phyloP scores from a whole-genome alignment of 2,329 filamentous ascomycete species.

The Xylaria sp. region DNA sequence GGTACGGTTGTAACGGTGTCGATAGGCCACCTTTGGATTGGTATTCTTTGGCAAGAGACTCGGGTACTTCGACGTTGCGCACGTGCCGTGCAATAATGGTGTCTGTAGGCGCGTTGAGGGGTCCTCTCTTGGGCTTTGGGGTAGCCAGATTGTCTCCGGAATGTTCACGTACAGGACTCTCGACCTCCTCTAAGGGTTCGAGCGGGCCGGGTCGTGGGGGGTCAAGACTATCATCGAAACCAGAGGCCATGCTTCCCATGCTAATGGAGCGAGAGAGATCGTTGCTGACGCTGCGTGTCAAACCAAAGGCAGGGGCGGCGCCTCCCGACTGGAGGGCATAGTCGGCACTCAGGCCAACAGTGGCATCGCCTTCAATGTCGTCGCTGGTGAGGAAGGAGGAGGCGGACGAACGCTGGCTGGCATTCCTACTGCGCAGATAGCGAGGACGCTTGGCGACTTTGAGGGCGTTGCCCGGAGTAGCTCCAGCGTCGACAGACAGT shows the following conservation, averaged over 20 bases:
- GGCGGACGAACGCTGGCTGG: conserved; percentile 69
- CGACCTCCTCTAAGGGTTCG: conserved; percentile 62
- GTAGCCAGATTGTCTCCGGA: conserved; percentile 70
- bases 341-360: conserved; percentile 74
- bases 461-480: conserved; percentile 60
- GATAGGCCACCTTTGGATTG: conserved; percentile 76
- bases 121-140: conserved; percentile 70
- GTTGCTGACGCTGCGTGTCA: conserved; percentile 63
- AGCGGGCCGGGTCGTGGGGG: conserved; percentile 58
- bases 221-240: conserved; percentile 68
- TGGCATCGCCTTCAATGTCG: conserved; percentile 78
- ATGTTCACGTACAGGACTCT: conserved; percentile 51
- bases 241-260: conserved; percentile 89
- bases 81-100: conserved; percentile 90
- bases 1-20: conserved; percentile 59
- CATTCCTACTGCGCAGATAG: conserved; percentile 67
- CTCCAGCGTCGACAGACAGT: conserved; percentile 57
- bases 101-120: conserved; percentile 78
- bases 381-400: conserved; percentile 70
- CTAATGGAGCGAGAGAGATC: conserved; percentile 81
- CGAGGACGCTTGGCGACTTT: conserved; percentile 63
- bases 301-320: conserved; percentile 68
- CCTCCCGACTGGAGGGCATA: conserved; percentile 86
- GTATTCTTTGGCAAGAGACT: conserved; percentile 88
- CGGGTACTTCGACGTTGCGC: conserved; percentile 89